Percentiles rank a stretch among this genome's conserved stretches.
Conservation (phyloP, 176 grass and related monocot genomes). For the Musa acuminata region DNA sequence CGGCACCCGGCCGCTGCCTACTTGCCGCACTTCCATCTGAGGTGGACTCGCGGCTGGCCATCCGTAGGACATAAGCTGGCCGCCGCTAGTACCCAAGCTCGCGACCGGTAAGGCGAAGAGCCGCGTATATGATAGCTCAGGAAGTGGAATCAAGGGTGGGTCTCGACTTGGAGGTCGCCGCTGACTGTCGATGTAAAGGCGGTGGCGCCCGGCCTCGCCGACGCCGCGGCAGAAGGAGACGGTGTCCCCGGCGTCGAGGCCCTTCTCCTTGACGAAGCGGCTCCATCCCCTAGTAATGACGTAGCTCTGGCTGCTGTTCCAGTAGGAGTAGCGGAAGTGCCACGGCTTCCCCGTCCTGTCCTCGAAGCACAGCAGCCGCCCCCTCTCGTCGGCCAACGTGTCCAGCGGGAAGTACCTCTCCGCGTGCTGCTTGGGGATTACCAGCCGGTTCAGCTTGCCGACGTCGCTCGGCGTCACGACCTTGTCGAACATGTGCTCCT, state of each 20-base stretch:
- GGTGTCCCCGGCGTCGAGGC: constrained; percentile 70
- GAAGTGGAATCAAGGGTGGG: constrained; percentile 11
- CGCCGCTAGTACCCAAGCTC: constrained; percentile 12
- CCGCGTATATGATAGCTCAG: constrained; percentile 16
- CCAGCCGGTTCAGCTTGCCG: constrained; percentile 86
- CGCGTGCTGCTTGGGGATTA: constrained; percentile 94
- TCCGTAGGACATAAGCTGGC: neutral
- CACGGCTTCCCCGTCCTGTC: constrained; percentile 66
- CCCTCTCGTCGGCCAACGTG: constrained; percentile 35
- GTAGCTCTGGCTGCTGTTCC: constrained; percentile 99
- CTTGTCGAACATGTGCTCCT: constrained; percentile 96
- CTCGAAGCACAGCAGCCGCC: constrained; percentile 74
- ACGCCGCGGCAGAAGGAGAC: constrained; percentile 54
- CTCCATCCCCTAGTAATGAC: constrained; percentile 99
- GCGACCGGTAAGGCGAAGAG: constrained; percentile 6
- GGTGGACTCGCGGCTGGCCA: constrained; percentile 10
- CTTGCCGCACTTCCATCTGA: constrained; percentile 30
- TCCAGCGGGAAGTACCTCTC: constrained; percentile 85
- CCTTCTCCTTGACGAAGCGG: constrained; percentile 95
- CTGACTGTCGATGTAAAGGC: constrained; percentile 78
- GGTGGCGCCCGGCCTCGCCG: constrained; percentile 28
- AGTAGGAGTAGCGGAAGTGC: constrained; percentile 97
- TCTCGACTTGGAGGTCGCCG: constrained; percentile 26
- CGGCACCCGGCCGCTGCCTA: constrained; percentile 13
- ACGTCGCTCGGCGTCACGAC: constrained; percentile 91